A percentile compares a stretch with the other conserved stretches of the same genome.
Conservation (phyloP, 345 rosid genomes). For the Trapa incisa region DNA sequence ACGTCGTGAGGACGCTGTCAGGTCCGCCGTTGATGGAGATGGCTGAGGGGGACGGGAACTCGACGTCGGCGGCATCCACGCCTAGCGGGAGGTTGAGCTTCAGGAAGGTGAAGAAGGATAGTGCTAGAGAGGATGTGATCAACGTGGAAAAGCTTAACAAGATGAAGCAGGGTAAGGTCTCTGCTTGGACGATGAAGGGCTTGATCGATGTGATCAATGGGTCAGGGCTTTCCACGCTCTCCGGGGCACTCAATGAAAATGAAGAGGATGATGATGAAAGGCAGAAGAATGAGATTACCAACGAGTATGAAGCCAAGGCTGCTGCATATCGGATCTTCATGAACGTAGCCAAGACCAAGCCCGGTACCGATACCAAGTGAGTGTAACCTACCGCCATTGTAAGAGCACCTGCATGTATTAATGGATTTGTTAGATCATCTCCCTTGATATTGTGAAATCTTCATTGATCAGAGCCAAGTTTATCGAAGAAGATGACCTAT, state of each 20-base stretch:
- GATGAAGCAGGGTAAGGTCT: conserved; percentile 42
- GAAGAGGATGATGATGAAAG: conserved; percentile 31
- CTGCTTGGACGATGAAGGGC: conserved; percentile 74
- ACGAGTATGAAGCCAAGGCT: conserved; percentile 54
- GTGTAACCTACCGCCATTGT: conserved; percentile 3
- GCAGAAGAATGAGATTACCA: conserved; percentile 37
- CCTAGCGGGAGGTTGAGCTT: conserved; percentile 33
- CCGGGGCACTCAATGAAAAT: conserved; percentile 18
- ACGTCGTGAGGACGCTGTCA: conserved; percentile 35
- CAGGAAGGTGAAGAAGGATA: conserved; percentile 8
- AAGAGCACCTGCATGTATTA: no score
- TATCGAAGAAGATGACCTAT: conserved; percentile 59
- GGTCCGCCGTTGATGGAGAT: conserved; percentile 49
- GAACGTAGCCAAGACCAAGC: conserved; percentile 38
- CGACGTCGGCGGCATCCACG: background rate
- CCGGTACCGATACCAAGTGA: conserved; percentile 28
- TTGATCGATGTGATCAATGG: conserved; percentile 34
- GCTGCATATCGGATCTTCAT: conserved; percentile 51
- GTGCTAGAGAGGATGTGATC: conserved; percentile 30
- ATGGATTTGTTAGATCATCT: no score
- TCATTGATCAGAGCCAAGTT: conserved; percentile 15
- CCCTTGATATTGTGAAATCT: no score
- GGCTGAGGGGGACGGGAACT: conserved; percentile 20
- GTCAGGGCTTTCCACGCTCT: conserved; percentile 21
- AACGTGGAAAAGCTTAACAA: conserved; percentile 51